Evolutionary conservation across 768 basidiomycete genomes (phyloP).

Genomic region (Imleria badia): DNA sequence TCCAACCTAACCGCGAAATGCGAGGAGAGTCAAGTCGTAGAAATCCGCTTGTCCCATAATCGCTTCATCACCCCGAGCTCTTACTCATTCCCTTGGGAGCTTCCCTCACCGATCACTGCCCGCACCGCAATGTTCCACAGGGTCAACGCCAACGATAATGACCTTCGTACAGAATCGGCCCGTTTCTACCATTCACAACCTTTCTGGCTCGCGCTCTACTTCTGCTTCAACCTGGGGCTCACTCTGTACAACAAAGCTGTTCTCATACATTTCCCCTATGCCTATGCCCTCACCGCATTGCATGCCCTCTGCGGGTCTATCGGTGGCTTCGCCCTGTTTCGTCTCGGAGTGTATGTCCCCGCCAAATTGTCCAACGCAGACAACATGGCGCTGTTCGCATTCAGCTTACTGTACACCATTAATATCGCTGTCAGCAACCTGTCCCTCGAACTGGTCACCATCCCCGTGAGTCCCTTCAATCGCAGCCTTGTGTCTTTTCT

Average conservation of each 20-base stretch:
- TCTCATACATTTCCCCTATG: constrained; percentile 90
- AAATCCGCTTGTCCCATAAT: background rate
- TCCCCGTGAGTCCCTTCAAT: constrained; percentile 63
- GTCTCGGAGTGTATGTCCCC: constrained; percentile 56
- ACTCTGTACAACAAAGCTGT: constrained; percentile 96
- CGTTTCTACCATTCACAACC: constrained; percentile 31
- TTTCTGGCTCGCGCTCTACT: constrained; percentile 81
- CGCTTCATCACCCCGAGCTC: constrained; percentile 3
- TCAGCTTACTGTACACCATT: constrained; percentile 88
- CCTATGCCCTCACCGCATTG: constrained; percentile 91
- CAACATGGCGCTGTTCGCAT: constrained; percentile 66
- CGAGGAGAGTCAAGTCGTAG: background rate
- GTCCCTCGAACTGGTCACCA: constrained; percentile 83
- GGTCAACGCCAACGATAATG: background rate
- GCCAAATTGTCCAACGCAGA: constrained; percentile 51
- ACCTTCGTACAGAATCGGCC: constrained; percentile 8
- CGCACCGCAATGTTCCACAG: constrained; percentile 2
- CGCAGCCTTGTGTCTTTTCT: background rate
- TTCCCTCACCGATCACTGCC: constrained; percentile 13
- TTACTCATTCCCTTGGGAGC: constrained; percentile 21
- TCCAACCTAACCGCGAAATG: constrained; percentile 2
- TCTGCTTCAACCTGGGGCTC: constrained; percentile 85
- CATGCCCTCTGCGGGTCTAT: constrained; percentile 85
- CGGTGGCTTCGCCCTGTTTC: constrained; percentile 70
- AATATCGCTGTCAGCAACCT: constrained; percentile 96